Evolutionary conservation across 2,329 filamentous ascomycete species (phyloP), one percentile per base, ranked within the genome.

Genomic region (Aspergillus fumigatiaffinis): DNA sequence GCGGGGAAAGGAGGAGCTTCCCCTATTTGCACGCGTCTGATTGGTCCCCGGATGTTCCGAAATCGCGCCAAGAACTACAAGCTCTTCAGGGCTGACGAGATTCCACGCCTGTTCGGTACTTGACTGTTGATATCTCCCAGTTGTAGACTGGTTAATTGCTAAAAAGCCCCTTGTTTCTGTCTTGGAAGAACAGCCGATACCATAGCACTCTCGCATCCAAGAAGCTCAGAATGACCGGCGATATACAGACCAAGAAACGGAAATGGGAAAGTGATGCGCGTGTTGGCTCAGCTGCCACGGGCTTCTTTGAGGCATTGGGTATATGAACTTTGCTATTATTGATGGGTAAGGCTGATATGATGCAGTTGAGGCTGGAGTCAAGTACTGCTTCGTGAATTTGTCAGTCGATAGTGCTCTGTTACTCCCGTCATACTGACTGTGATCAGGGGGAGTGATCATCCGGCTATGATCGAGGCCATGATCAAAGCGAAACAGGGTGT

Each of bases 401-500:
- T 46, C n/a, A 46, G 42, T 46, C 32, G 32, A 32, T 4, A 17
- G 12, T 1, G 5, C 32, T 38, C 32, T 17, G 23, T 38, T 38
- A 5, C 5, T 17, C 32, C 2, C 4, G 3, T 38, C 14, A 3
- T 17, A 7, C 42, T 46, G 42, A 46, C 42, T 21, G 7, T 38
- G n/a, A 23, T 46, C 21, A 46, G 42, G 42, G 42, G 42, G 42
- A 46, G 42, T 46, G 79, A 81, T 53, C 79, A 91, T 69, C 88
- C 88, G 3, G 85, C 84, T 32, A 88, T 91, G 68, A 84, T 92
- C 46, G 88, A 91, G 71, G 89, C 89, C 21, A 90, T 91, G 71
- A 85, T 89, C 63, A 88, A 88, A 67, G 87, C 87, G 5, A 84
- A 89, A 67, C 82, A 83, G 60, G 42, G 42, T 46, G 23, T 12